These are phyloP conservation scores for Wickerhamiella allomyrinae DNA, from an alignment of 805 yeast genomes.

Conservation along the genomic window DNA sequence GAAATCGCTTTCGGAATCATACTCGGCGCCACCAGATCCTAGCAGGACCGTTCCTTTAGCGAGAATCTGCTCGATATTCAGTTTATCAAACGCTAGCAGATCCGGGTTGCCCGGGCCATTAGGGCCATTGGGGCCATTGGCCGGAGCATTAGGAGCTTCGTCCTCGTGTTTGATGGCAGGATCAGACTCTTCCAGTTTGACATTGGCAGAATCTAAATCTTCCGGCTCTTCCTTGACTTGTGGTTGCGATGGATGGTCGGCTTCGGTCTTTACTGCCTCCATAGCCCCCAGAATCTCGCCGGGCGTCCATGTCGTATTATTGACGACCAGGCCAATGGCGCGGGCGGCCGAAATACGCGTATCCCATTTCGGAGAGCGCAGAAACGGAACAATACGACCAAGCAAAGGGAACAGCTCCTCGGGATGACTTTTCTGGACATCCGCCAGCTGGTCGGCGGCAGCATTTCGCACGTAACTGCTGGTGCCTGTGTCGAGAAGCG, in stretches of 20 bases:
- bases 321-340: constrained; percentile 87
- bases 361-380: constrained; percentile 82
- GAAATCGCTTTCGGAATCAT: constrained; percentile 20
- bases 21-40: constrained; percentile 45
- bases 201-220: constrained; percentile 14
- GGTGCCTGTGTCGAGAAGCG: constrained; percentile 76
- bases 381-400: constrained; percentile 81
- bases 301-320: constrained; percentile 80
- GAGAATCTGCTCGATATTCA: constrained; percentile 27
- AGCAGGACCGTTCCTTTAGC: constrained; percentile 35
- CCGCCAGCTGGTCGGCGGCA: constrained; percentile 94
- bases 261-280: constrained; percentile 5
- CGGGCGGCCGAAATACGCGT: constrained; percentile 88
- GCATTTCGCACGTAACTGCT: constrained; percentile 86
- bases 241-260: neutral
- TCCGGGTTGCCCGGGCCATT: constrained; percentile 14
- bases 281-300: constrained; percentile 31
- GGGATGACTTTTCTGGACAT: constrained; percentile 85
- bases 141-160: constrained; percentile 5
- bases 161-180: constrained; percentile 18
- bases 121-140: constrained; percentile 5
- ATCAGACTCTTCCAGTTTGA: constrained; percentile 17
- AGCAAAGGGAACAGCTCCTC: constrained; percentile 74
- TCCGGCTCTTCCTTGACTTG: constrained; percentile 4
- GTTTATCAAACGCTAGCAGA: constrained; percentile 21